Evolutionary conservation across 228 moss, liverwort and hornwort species (phyloP).

Genomic region (Sphagnum fallax): DNA sequence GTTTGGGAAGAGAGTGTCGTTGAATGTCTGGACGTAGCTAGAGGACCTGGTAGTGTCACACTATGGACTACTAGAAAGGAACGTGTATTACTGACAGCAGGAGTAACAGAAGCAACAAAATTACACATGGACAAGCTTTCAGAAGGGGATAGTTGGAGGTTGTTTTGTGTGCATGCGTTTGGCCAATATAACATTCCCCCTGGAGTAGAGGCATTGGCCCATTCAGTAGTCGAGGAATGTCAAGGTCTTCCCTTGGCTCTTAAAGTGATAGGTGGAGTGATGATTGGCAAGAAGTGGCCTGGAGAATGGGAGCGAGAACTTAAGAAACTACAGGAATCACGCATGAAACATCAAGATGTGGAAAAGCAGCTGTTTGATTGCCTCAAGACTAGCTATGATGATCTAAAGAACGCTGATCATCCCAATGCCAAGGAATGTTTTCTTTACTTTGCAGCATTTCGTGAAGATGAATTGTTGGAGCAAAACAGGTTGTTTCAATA

Average conservation of each 20-base stretch:
- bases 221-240: conserved; percentile 11
- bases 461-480: conserved; percentile 6
- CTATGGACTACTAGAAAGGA: conserved; percentile 13
- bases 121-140: conserved; percentile 2
- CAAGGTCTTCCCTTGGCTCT: conserved; percentile 24
- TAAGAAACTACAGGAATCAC: conserved; percentile 2
- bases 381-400: conserved; percentile 24
- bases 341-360: conserved; percentile 7
- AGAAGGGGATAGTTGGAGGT: conserved; percentile 22
- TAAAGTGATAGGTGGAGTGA: conserved; percentile 16
- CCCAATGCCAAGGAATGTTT: conserved; percentile 20
- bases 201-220: neutral
- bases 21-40: conserved; percentile 14
- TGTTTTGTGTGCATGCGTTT: conserved; percentile 35
- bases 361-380: conserved; percentile 18
- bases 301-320: conserved; percentile 14
- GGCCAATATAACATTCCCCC: conserved; percentile 9
- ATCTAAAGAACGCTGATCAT: conserved; percentile 7
- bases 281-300: conserved; percentile 16
- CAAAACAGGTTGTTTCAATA: conserved; percentile 3
- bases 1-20: conserved; percentile 11
- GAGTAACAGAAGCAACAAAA: conserved; percentile 1
- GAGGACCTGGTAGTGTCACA: conserved; percentile 5
- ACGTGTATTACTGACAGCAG: conserved; percentile 5
- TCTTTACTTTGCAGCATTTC: neutral